Evolutionary conservation across 2,329 filamentous ascomycete genomes (phyloP).

Genomic region (Cladobotryum mycophilum): DNA sequence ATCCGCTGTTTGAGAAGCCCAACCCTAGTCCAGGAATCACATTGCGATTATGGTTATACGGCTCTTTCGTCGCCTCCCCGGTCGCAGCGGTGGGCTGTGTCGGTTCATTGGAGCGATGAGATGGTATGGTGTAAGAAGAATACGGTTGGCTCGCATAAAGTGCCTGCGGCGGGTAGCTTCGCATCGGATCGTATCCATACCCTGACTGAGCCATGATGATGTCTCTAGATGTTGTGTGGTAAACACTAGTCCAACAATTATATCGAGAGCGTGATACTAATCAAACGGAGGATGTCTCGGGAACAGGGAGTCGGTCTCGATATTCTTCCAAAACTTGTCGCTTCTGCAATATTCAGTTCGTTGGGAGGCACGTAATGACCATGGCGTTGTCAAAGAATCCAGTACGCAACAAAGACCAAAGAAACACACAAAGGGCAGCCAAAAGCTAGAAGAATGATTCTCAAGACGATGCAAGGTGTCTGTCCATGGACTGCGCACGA

Average conservation of each 20-base stretch:
- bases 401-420: no score
- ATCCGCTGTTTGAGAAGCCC: conserved; percentile 17
- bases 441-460: background rate
- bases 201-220: conserved; percentile 28
- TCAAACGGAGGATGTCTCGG: no score
- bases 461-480: no score
- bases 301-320: no score
- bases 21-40: conserved; percentile 31
- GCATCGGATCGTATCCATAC: conserved; percentile 20
- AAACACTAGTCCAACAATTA: no score
- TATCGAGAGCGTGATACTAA: no score
- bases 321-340: no score
- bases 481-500: background rate
- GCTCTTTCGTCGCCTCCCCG: conserved; percentile 12
- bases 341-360: no score
- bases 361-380: no score
- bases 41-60: conserved; percentile 22
- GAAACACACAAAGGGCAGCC: no score
- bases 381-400: no score
- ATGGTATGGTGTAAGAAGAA: conserved; percentile 11
- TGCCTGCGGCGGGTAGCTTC: conserved; percentile 7
- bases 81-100: conserved; percentile 6
- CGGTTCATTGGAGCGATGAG: conserved; percentile 10
- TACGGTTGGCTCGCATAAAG: conserved; percentile 17
- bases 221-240: background rate